Evolutionary conservation across 2,329 filamentous ascomycete genomes (phyloP), one percentile per base, ranked within the genome.

Genomic region (Clonostachys rhizophaga): DNA sequence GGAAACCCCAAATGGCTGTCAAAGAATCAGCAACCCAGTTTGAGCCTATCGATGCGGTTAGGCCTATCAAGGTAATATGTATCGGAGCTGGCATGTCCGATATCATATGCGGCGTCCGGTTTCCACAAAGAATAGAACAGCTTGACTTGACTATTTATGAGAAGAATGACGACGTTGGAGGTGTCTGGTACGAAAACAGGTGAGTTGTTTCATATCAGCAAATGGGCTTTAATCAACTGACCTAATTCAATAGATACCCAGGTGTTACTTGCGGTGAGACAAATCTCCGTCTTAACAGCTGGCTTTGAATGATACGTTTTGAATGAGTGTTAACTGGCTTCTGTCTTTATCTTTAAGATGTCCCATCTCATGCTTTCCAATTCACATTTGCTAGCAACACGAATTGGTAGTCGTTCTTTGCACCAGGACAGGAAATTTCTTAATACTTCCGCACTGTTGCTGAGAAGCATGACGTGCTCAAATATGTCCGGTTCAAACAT

Each of bases 81-180:
- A 52, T 52, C 20, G 50, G 50, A 5, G 50, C 46, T 9, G 50
- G 50, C 8, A 46, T 50, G 14, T 50, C 50, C 17, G 48, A 46
- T 20, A 52, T 52, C 30, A 36, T 49, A 24, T 46, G 46, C n/a
- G 46, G 42, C 14, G 39, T 47, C 41, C 40, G 49, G 3, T 49
- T 51, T 24, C 47, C 47, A 6, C 47, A 51, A 35, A 40, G 44
- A 34, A 35, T 51, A 4, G 30, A 33, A 17, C 49, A 51, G 36
- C 40, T 51, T 6, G 42, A 46, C 18, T 34, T 51, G 17, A 44
- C 44, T 16, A 37, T 51, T n/a, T 51, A 51, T 39, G 49, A 51
- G 20, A 49, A 51, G 44, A 49, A 51, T 37, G 43, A 39, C 5
- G 49, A 48, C 16, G 41, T 51, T 2, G 47, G 46, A 5, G 49